Conservation (phyloP, 2,329 filamentous ascomycete genomes). For the Fonsecaea pedrosoi region DNA sequence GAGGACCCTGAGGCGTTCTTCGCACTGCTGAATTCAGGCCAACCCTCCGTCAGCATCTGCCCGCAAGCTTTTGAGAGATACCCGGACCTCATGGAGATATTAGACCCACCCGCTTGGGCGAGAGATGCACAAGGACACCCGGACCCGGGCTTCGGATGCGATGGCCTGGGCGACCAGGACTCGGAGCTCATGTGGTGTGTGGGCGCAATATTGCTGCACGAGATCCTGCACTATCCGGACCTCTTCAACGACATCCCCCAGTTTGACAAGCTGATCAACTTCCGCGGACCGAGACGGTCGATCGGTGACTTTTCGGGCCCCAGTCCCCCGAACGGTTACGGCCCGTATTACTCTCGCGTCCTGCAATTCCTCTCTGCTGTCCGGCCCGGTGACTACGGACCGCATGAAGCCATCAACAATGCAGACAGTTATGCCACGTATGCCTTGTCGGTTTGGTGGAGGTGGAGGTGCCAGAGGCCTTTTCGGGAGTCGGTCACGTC, state of each 20-base stretch:
- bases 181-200: neutral
- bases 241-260: neutral
- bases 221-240: neutral
- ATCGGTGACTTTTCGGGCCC: neutral
- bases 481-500: too few species aligned
- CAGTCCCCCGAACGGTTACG: neutral
- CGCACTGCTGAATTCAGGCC: neutral
- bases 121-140: neutral
- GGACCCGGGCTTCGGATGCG: neutral
- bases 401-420: conserved; percentile 2
- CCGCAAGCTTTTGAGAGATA: neutral
- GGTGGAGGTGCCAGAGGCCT: neutral
- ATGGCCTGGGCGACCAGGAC: conserved; percentile 8
- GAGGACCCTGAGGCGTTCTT: neutral
- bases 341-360: neutral
- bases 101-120: neutral
- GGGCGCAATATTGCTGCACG: neutral
- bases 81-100: neutral
- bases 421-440: neutral
- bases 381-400: neutral
- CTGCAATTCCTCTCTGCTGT: neutral
- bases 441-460: neutral
- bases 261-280: neutral
- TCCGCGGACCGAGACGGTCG: neutral
- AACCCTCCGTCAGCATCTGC: neutral